Evolutionary conservation across 2,329 filamentous ascomycete genomes (phyloP), one percentile per base, ranked within the genome.

Genomic region (Colletotrichum eleusines): DNA sequence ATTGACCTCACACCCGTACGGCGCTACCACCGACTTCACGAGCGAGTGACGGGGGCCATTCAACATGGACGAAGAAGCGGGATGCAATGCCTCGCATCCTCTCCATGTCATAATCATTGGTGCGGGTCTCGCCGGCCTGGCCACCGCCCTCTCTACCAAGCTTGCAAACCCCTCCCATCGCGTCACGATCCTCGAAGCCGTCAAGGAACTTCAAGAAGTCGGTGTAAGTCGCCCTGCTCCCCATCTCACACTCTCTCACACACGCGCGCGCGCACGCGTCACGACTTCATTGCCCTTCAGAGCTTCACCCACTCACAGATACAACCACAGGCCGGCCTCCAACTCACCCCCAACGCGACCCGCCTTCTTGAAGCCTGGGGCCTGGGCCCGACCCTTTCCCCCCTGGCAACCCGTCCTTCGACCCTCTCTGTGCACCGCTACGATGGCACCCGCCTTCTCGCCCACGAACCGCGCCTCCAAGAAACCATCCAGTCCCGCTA

Each of bases 191-290:
- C 66, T 76, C 65, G 60, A 73, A 33, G 60, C 72, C 18, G 72
- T 70, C 31, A 73, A 73, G 66, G 72, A 75, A 31, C 73, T 74
- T 20, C 73, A 74, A 53, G 73, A 74, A 64, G 69, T 73, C 23
- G 73, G 73, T 44, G 72, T 73, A 68, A 51, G 72, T 50, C 23
- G 11, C 18, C 11, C n/a, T 44, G 26, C 18, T 31, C 9, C 60
- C 20, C n/a, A n/a, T n/a, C n/a, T n/a, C n/a, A n/a, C n/a, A n/a
- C 20, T 8, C 31, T 8, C 26, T 16, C 18, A 20, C 28, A 42
- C 44, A n/a, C n/a, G 2, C 20, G 5, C 20, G 31, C 31, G n/a
- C n/a, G n/a, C 31, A 33, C 31, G 31, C n/a, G 20, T 44, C 18
- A 44, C 42, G 20, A 1, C 16, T 16, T n/a, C 9, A 16, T 9